Evolutionary conservation across 2,329 filamentous ascomycete genomes (phyloP).

Genomic region (Fusarium cyanostomum): DNA sequence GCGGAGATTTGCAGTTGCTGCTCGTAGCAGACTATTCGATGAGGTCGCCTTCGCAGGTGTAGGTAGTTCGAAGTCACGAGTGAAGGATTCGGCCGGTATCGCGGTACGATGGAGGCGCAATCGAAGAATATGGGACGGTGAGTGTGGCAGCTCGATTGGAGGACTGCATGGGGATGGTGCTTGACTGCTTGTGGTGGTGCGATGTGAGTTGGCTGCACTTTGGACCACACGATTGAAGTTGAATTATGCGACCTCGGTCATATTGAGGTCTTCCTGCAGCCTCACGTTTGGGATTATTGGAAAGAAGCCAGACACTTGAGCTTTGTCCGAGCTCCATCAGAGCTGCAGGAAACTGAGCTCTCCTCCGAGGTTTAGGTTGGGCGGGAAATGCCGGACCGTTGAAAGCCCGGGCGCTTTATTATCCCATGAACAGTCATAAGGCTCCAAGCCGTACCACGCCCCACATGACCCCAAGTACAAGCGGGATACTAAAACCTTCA

Average conservation of each 20-base stretch:
- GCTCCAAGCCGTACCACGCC: too few relatives aligned
- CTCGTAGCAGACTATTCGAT: not conserved
- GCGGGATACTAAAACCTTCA: too few relatives aligned
- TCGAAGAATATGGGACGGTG: not conserved
- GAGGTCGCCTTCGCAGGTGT: not conserved
- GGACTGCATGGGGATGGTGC: not conserved
- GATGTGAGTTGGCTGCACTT: constrained; percentile 4
- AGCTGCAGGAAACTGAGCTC: too few relatives aligned
- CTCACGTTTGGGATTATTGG: not conserved
- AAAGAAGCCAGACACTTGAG: not conserved
- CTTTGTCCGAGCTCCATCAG: not conserved
- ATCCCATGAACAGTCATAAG: too few relatives aligned
- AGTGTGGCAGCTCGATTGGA: constrained; percentile 8
- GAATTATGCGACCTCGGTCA: not conserved
- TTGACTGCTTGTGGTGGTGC: constrained; percentile 1
- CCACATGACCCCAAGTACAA: too few relatives aligned
- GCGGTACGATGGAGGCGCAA: not conserved
- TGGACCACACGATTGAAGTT: not conserved
- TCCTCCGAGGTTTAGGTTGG: too few relatives aligned
- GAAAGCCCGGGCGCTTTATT: too few relatives aligned
- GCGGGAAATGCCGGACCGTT: not conserved
- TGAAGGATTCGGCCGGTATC: not conserved
- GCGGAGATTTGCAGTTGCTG: not conserved
- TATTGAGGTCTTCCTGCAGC: not conserved
- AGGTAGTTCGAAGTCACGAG: not conserved